A percentile compares a stretch with the other conserved stretches of the same genome.
Conservation (phyloP, 805 yeast species). For the Metschnikowia orientalis region DNA sequence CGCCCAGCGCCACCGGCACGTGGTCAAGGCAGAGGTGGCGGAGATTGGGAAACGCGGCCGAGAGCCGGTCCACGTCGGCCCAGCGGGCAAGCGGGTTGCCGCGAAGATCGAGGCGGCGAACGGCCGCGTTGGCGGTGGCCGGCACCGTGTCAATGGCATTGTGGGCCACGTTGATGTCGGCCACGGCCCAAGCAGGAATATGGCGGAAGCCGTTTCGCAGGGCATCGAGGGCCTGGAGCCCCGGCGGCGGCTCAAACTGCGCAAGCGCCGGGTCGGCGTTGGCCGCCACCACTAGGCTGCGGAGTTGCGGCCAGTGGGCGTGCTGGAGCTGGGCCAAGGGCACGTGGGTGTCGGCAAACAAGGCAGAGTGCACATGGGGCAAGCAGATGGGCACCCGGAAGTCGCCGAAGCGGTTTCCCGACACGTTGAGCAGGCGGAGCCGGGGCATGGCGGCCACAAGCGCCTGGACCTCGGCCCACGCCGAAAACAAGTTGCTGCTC, state of each 20-base stretch:
- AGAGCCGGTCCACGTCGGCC: slow-evolving; percentile 45
- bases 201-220: slow-evolving; percentile 40
- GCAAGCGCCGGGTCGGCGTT: slow-evolving; percentile 24
- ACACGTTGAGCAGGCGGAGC: slow-evolving; percentile 44
- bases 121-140: background rate
- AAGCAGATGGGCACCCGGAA: background rate
- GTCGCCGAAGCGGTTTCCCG: slow-evolving; percentile 45
- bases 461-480: slow-evolving; percentile 26
- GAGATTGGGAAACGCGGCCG: slow-evolving; percentile 37
- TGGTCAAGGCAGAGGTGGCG: slow-evolving; percentile 43
- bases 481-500: slow-evolving; percentile 13
- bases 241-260: slow-evolving; percentile 7
- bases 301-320: slow-evolving; percentile 35
- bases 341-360: slow-evolving; percentile 25
- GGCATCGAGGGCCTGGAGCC: slow-evolving; percentile 17
- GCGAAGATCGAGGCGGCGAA: slow-evolving; percentile 44
- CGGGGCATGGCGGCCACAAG: slow-evolving; percentile 34
- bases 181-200: slow-evolving; percentile 4
- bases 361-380: background rate
- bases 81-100: slow-evolving; percentile 46
- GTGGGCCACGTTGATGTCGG: slow-evolving; percentile 2
- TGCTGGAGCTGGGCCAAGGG: slow-evolving; percentile 13
- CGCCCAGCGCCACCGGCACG: slow-evolving; percentile 9
- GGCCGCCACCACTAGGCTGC: slow-evolving; percentile 30
- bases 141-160: slow-evolving; percentile 8